Base-by-base conservation (phyloP, 805 yeast genomes). In the Ogataea zsoltii region DNA sequence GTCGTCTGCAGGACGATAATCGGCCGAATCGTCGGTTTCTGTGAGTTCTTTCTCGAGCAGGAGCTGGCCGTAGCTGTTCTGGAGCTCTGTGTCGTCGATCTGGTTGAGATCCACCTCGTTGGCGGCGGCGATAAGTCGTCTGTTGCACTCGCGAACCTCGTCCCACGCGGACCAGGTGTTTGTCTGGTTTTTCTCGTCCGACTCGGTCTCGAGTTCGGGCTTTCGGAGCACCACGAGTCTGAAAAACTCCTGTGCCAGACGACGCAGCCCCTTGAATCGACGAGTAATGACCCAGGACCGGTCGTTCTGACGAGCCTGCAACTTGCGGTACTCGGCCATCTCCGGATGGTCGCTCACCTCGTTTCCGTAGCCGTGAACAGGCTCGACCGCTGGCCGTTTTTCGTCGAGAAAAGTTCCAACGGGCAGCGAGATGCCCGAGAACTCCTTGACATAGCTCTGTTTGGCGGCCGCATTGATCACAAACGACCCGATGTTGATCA, bases 391-490 rank as follows among this genome's bases (percentile, higher is more conserved):
- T n/a, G n/a, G 39, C 18, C 2, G 28, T n/a, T 21, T 40, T 12
- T 39, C 35, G 41, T 80, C 85, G 15, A 83, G 48, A 79, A 83
- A 85, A 0, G 87, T 83, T 12, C 68, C 62, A 10, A 61, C 58
- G n/a, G 79, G 79, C n/a, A 75, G 58, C 0, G 63, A 58, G 2
- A 85, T 66, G 13, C 71, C 58, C 19, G 80, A 68, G 25, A 77
- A 68, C 55, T 85, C 89, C 39, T 79, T 74, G 33, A 82, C 74
- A 60, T 83, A 85, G 50, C 85, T 80, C 25, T 82, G 78, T 45
- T 75, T 77, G 2, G 86, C 83, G 0, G 87, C 83, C 42, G 84
- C 80, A n/a, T 82, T 78, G 32, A 85, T 73, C 13, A 86, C 79
- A 37, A 85, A 69, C 45, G 79, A 69, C 0, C 88, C 89, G 39